These are phyloP conservation scores for Aspergillus aculeatus DNA, from an alignment of 2,329 filamentous ascomycete genomes.

Conservation along the genomic window DNA sequence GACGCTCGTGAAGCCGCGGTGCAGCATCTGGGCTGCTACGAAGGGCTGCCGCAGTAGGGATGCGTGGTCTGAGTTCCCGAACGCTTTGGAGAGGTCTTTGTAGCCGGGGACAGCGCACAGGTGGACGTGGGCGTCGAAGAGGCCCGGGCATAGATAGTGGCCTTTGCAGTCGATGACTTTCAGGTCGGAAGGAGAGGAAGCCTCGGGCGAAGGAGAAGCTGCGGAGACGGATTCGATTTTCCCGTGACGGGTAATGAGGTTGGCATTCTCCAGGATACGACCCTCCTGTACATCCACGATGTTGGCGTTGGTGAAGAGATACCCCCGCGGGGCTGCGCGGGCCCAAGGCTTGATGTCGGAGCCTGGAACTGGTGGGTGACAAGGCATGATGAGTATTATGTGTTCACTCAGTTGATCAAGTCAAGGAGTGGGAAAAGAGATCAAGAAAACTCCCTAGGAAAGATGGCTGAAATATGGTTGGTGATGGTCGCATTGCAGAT, in stretches of 20 bases:
- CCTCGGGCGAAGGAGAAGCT: too few relatives aligned
- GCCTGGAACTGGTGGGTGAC: background rate
- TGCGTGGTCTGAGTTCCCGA: conserved; percentile 23
- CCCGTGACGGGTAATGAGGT: too few relatives aligned
- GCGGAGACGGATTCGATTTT: too few relatives aligned
- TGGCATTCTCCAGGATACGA: conserved; percentile 5
- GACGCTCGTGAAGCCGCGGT: conserved; percentile 58
- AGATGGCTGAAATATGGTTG: too few relatives aligned
- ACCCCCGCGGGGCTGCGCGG: conserved; percentile 15
- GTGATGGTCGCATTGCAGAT: too few relatives aligned
- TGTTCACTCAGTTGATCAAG: too few relatives aligned
- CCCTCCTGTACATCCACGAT: conserved; percentile 24
- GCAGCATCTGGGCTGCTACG: conserved; percentile 48
- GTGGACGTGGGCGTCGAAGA: conserved; percentile 29
- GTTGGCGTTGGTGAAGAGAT: conserved; percentile 24
- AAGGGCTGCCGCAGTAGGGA: conserved; percentile 22
- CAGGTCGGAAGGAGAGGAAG: background rate
- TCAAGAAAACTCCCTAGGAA: too few relatives aligned
- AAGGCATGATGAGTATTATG: background rate
- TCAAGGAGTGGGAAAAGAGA: too few relatives aligned
- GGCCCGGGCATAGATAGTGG: conserved; percentile 25
- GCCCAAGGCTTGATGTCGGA: conserved; percentile 22
- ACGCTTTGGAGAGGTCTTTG: conserved; percentile 21
- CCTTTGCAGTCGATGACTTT: conserved; percentile 19
- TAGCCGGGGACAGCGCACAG: conserved; percentile 27